These are phyloP conservation scores for Ceratocystis destructans DNA, from an alignment of 2,329 filamentous ascomycete species.

Conservation along the genomic window DNA sequence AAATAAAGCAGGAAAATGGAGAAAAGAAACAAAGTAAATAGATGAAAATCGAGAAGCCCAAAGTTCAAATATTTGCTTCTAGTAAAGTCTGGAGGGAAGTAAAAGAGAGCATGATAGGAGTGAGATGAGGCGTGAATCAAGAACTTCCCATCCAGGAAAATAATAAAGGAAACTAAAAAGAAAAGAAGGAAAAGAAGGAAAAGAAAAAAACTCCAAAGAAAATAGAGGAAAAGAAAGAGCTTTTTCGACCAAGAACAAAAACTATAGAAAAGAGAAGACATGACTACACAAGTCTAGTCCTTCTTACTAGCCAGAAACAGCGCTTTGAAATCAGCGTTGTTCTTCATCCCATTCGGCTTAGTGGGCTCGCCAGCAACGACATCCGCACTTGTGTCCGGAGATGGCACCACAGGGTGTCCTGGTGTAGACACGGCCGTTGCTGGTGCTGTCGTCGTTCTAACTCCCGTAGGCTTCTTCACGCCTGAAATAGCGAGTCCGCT, in stretches of 20 bases:
- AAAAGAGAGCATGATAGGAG: neutral
- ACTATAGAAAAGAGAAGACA: neutral
- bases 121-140: neutral
- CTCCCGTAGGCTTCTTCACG: slow-evolving; percentile 23
- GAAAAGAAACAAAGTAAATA: neutral
- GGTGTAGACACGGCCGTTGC: slow-evolving; percentile 22
- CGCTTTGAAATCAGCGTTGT: slow-evolving; percentile 46
- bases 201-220: neutral
- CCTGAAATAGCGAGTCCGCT: slow-evolving; percentile 33
- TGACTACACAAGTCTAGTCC: neutral
- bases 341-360: slow-evolving; percentile 29
- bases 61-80: too few relatives aligned
- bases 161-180: neutral
- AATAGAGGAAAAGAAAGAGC: neutral
- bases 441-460: neutral
- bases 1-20: neutral
- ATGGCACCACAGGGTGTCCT: slow-evolving; percentile 20
- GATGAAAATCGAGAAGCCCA: too few relatives aligned
- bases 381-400: slow-evolving; percentile 12
- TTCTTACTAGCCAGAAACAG: slow-evolving; percentile 27
- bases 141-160: neutral
- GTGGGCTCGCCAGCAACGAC: slow-evolving; percentile 9
- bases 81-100: too few relatives aligned
- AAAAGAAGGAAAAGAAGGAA: neutral
- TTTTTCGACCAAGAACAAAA: neutral